Base-by-base conservation (phyloP, 371 early-diverging fungal species). In the Mucor racemosus region DNA sequence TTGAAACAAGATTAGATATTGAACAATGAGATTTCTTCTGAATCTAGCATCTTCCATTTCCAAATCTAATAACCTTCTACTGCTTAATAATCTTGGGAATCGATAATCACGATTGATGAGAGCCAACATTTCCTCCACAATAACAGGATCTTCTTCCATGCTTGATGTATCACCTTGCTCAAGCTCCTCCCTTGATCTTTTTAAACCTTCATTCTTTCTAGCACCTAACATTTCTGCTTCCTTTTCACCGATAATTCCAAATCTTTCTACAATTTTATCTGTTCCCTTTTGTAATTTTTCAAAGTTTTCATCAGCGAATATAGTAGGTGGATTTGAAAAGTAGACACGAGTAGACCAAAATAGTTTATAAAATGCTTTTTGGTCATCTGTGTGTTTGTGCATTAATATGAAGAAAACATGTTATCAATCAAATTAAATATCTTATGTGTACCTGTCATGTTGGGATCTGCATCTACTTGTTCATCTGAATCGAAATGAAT, bases 11-110 rank as follows among this genome's bases (percentile, higher is more conserved):
- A 94, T 91, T 39, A 92, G 65, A 40, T 90, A 81, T 69, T 95
- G 95, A 15, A 93, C 82, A 55, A 95, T 81, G 15, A 94, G 86
- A 67, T 91, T 93, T 40, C 94, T 87, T 62, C 93, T 84, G 66
- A 92, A 90, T 61, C 85, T 77, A 7, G 87, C 80, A 64, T 91
- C 91, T 21, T 78, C 79, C 53, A 90, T 90, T 85, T 92, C 88
- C 31, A 94, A 77, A 19, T 87, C 86, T 53, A 94, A 76, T 17
- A 95, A 73, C 50, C 87, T 84, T 58, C 84, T 79, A 62, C 88
- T 87, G 7, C 94, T 93, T 58, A 94, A 68, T 70, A 90, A 86
- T 70, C 91, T 88, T 9, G 94, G 93, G 66, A 90, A 91, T 61
- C 87, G 88, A 53, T 77, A 78, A n/a, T 86, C 72, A 57, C 81